Conservation (phyloP, 2,329 filamentous ascomycete species). For the Claviceps paspali region DNA sequence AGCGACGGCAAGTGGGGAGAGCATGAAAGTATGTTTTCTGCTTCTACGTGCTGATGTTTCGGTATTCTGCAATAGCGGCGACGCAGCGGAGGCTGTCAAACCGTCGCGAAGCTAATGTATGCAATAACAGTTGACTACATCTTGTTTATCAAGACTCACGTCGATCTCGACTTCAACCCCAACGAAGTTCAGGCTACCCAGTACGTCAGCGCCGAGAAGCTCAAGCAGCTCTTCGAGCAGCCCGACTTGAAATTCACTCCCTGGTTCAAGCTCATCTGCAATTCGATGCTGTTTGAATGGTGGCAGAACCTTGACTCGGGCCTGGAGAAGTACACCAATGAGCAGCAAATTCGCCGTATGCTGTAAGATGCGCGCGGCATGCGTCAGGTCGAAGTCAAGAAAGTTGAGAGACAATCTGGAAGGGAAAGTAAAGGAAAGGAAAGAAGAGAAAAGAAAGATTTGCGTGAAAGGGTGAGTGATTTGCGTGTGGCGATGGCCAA, state of each 20-base stretch:
- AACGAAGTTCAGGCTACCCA: constrained; percentile 81
- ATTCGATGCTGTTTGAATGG: constrained; percentile 96
- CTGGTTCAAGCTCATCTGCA: constrained; percentile 98
- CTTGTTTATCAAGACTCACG: constrained; percentile 89
- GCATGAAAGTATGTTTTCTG: constrained; percentile 65
- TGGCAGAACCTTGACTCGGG: constrained; percentile 74
- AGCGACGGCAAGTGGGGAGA: constrained; percentile 98
- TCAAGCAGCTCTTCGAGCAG: constrained; percentile 76
- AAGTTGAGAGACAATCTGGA: not conserved
- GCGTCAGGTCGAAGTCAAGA: not conserved
- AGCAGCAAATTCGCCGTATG: constrained; percentile 83
- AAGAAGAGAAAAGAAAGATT: too few species aligned
- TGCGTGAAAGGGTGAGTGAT: too few species aligned
- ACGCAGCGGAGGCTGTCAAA: too few species aligned
- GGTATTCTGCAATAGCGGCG: too few species aligned
- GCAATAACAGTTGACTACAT: constrained; percentile 74
- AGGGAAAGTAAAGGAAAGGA: not conserved
- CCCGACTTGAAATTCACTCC: constrained; percentile 76
- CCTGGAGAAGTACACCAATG: constrained; percentile 72
- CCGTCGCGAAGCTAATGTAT: not conserved
- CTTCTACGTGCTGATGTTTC: not conserved
- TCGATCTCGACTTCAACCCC: constrained; percentile 64
- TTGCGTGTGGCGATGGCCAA: not conserved
- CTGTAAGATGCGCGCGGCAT: constrained; percentile 7
- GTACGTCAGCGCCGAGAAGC: constrained; percentile 69